Evolutionary conservation across 2,329 filamentous ascomycete species (phyloP), one percentile per base, ranked within the genome.

Genomic region (Aspergillus latus): DNA sequence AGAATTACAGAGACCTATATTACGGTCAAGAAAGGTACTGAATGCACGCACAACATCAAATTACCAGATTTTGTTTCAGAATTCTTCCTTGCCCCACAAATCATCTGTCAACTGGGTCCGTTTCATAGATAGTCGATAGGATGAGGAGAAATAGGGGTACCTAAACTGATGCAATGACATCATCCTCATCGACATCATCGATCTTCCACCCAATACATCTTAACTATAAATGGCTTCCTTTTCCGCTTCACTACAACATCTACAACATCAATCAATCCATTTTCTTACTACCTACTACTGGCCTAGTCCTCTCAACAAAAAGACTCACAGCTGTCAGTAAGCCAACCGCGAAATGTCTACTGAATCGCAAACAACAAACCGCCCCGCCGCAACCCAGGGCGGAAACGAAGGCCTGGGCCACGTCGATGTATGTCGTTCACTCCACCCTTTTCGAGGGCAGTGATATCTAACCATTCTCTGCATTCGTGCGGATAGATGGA

Each of bases 381-480:
- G 29, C 29, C 36, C 48, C 8, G 16, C 34, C 5, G 40, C 49
- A 28, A 57, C 49, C 29, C 49, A 45, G 13, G 52, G 52, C 40
- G 21, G 55, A 45, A 5, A 49, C 30, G 34, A 71, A 45, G 68
- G 68, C 29, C 5, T 21, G 0, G 68, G 69, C 0, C 68, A 71
- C 59, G 51, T 62, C 10, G 29, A 45, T 15, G 70, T 73, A 64
- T 10, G 60, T 54, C 21, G 21, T 21, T 21, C 21, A 21, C 37
- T 21, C n/a, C 43, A 7, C 3, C 16, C 26, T 26, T 11, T 28
- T 9, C 7, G 43, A 7, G 7, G 15, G 15, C 13, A 16, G 15
- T 16, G 4, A 37, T 15, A n/a, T 15, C 15, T 11, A 36, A 15
- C 6, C n/a, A 30, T 11, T 43, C 5, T 29, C 34, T 3, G 10